Evolutionary conservation across 306 rosid species (phyloP), one percentile per base, ranked within the genome.

Genomic region (Begonia masoniana): DNA sequence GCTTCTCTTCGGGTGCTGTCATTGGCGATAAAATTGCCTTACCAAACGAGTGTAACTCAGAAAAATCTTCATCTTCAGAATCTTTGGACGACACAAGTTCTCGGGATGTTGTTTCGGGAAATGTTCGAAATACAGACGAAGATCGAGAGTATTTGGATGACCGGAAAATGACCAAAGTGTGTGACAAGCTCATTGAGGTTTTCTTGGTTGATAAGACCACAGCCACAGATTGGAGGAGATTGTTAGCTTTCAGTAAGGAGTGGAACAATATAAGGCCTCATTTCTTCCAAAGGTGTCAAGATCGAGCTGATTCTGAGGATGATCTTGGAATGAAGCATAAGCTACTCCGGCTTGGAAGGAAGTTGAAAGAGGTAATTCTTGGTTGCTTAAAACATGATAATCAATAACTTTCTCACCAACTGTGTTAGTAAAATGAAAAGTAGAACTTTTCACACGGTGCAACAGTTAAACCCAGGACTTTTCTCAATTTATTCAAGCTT

Each of bases 201-300:
- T 91, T 91, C 78, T 41, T 83, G 81, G 91, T 86, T 41, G 99
- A 91, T 66, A 91, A 85, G 70, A 83, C 96, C 35, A 75, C 83
- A 41, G 76, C 96, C 31, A 67, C 82, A 12, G 92, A 91, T 55
- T 91, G 96, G 97, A 80, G 94, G 64, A 78, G 76, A 48, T 71
- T 91, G 68, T 60, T 91, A 9, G 94, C 92, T 68, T 91, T 86
- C 65, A 91, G 96, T 66, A 83, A 62, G 76, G 81, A 75, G 54
- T 91, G 94, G 99, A 50, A 64, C 62, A 69, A 35, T 53, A 72
- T 91, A 10, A 77, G 88, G 57, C 88, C 92, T 3, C 99, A 85
- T 67, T 91, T 91, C 64, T 91, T 66, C 24, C 61, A 41, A 0
- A 70, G 80, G 5, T 81, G 94, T 59, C 65, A 68, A 15, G 81